phyloP scores from a whole-genome alignment of 306 rosid species.

The Dryas drummondii region DNA sequence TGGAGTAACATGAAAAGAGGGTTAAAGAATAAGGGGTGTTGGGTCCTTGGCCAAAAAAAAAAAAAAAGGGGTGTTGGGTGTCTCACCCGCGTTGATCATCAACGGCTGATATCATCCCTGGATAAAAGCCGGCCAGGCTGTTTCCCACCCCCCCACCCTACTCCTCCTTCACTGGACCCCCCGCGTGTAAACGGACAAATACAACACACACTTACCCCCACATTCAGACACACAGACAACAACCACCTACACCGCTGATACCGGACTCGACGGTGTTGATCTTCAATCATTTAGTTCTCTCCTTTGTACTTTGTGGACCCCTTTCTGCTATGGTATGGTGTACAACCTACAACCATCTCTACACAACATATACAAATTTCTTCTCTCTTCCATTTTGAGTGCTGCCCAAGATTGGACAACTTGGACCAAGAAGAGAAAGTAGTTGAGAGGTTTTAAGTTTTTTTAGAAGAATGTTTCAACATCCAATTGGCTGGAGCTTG shows the following conservation, averaged over 20 bases:
- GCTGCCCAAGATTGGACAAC: background rate
- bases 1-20: no score
- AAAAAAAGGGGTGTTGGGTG: no score
- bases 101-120: no score
- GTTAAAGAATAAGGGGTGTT: no score
- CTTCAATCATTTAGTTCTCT: background rate
- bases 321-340: background rate
- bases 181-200: background rate
- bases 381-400: background rate
- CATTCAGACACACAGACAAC: background rate
- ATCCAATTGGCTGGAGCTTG: background rate
- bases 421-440: background rate
- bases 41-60: no score
- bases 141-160: slow-evolving; percentile 31
- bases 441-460: background rate
- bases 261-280: background rate
- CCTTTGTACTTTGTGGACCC: background rate
- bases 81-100: no score
- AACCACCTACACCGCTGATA: background rate
- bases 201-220: background rate
- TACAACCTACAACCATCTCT: background rate
- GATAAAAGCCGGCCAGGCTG: slow-evolving; percentile 44
- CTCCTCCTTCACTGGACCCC: background rate
- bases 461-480: background rate
- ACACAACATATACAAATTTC: no score